phyloP scores from a whole-genome alignment of 805 yeast genomes.

The Wickerhamiella dianesei region DNA sequence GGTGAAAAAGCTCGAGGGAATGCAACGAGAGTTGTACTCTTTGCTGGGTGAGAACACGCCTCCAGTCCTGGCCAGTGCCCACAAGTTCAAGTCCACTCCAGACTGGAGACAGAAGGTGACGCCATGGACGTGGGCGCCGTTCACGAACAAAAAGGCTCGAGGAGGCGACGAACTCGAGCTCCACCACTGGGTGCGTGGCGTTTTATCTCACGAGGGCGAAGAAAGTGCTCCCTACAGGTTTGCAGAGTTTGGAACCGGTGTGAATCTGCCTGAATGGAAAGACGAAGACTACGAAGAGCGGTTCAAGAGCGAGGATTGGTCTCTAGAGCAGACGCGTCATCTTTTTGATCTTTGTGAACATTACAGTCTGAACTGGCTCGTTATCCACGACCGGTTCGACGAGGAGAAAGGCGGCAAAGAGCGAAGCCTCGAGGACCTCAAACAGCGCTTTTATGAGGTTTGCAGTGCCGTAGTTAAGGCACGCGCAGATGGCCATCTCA shows the following conservation, averaged over 20 bases:
- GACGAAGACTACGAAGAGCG: slow-evolving; percentile 38
- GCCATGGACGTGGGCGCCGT: slow-evolving; percentile 67
- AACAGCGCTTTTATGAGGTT: slow-evolving; percentile 64
- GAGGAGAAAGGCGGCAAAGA: slow-evolving; percentile 9
- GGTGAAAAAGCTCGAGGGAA: slow-evolving; percentile 36
- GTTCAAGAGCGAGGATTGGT: slow-evolving; percentile 45
- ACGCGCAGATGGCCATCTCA: slow-evolving; percentile 29
- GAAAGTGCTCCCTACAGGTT: slow-evolving; percentile 49
- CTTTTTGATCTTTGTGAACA: slow-evolving; percentile 49
- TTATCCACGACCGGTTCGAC: slow-evolving; percentile 46
- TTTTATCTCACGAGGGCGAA: slow-evolving; percentile 31
- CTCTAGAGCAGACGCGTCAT: slow-evolving; percentile 61
- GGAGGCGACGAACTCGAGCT: slow-evolving; percentile 40
- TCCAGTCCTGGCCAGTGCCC: slow-evolving; percentile 44
- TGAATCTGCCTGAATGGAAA: slow-evolving; percentile 57
- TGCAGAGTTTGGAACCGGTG: slow-evolving; percentile 55
- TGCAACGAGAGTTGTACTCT: slow-evolving; percentile 80
- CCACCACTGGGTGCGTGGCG: slow-evolving; percentile 66
- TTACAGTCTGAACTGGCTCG: slow-evolving; percentile 57
- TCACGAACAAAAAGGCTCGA: slow-evolving; percentile 39
- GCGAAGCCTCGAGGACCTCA: slow-evolving; percentile 63
- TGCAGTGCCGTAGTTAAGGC: slow-evolving; percentile 39
- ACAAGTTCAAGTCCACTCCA: slow-evolving; percentile 50
- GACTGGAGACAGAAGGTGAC: slow-evolving; percentile 50
- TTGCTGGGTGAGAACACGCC: slow-evolving; percentile 88